Conservation (phyloP, 306 rosid species). For the Purshia tridentata region DNA sequence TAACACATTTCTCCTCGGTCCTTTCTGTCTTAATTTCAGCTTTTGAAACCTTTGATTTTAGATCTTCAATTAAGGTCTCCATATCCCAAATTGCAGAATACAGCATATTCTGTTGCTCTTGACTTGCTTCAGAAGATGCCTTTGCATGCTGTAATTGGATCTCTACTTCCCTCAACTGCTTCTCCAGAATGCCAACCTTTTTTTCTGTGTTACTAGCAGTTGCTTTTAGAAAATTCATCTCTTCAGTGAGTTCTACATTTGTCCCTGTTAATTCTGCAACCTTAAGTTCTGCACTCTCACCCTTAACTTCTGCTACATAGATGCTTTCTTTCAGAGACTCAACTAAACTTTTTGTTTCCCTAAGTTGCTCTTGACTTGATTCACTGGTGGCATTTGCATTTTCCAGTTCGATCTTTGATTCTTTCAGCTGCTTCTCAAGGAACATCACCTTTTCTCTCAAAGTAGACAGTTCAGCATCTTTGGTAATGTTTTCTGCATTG, state of each 20-base stretch:
- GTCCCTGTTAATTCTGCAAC: constrained; percentile 73
- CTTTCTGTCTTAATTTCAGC: constrained; percentile 69
- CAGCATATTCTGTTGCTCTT: constrained; percentile 96
- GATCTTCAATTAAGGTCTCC: constrained; percentile 94
- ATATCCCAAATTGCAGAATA: constrained; percentile 97
- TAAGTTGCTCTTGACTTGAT: constrained; percentile 50
- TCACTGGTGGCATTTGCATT: constrained; percentile 41
- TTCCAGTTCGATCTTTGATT: constrained; percentile 42
- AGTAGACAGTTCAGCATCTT: constrained; percentile 46
- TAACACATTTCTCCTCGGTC: constrained; percentile 57
- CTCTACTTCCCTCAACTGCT: constrained; percentile 78
- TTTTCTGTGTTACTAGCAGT: constrained; percentile 65
- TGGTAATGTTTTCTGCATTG: constrained; percentile 37
- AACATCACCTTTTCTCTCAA: constrained; percentile 59
- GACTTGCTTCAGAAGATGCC: constrained; percentile 85
- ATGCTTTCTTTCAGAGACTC: constrained; percentile 64
- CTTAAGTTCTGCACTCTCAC: constrained; percentile 74
- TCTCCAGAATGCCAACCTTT: constrained; percentile 84
- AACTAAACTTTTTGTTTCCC: constrained; percentile 53
- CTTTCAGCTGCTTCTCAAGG: constrained; percentile 52
- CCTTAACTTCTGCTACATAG: constrained; percentile 58
- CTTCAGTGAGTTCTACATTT: constrained; percentile 83
- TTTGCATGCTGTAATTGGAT: constrained; percentile 77
- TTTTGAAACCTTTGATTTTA: constrained; percentile 79
- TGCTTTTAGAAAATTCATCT: constrained; percentile 74